These are phyloP conservation scores for Ophiosphaerella narmari DNA, from an alignment of 2,329 filamentous ascomycete genomes.

Conservation along the genomic window DNA sequence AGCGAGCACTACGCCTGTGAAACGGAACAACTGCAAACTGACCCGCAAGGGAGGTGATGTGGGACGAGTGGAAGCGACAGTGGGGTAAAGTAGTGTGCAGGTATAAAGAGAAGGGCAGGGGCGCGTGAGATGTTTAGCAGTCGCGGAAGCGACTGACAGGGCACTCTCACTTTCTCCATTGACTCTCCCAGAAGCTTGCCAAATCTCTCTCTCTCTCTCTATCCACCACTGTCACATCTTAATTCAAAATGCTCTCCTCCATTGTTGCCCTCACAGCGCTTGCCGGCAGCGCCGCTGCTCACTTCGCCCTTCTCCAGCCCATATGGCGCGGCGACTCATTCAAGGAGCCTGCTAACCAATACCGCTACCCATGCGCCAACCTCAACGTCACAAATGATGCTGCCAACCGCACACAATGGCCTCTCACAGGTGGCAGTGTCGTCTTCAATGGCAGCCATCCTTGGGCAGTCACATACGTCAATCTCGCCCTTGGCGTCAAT, in stretches of 20 bases:
- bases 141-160: background rate
- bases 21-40: background rate
- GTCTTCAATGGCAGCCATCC: constrained; percentile 48
- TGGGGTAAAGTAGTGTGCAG: background rate
- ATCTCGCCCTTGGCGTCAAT: constrained; percentile 50
- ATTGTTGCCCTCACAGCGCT: constrained; percentile 29
- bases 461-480: constrained; percentile 54
- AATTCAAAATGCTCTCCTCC: constrained; percentile 24
- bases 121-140: background rate
- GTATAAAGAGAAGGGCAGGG: constrained; percentile 13
- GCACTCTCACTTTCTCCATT: background rate
- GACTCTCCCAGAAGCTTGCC: background rate
- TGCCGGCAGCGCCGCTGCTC: constrained; percentile 44
- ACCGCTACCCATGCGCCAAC: constrained; percentile 49
- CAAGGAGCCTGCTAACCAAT: constrained; percentile 43
- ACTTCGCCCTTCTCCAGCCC: constrained; percentile 51
- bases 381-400: constrained; percentile 44
- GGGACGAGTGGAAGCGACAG: background rate
- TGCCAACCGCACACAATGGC: constrained; percentile 54
- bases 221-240: background rate
- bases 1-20: background rate
- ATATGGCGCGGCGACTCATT: constrained; percentile 52
- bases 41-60: background rate
- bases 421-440: constrained; percentile 50
- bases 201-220: background rate